These are phyloP conservation scores for carrot (Daucus carota) DNA, from an alignment of 129 eudicot genomes.

Conservation along the genomic window DNA sequence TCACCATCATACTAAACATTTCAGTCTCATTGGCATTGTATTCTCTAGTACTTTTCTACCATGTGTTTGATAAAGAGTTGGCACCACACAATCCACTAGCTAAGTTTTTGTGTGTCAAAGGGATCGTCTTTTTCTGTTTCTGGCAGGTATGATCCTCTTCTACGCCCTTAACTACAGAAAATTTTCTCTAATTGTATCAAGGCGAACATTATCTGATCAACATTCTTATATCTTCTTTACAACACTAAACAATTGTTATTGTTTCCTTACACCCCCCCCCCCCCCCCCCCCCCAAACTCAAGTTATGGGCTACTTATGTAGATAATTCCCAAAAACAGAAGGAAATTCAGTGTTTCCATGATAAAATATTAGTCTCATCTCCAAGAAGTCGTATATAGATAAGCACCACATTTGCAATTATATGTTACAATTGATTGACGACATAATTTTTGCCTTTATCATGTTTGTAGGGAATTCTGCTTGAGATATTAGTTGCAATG, in stretches of 20 bases:
- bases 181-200: neutral
- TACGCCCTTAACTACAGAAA: neutral
- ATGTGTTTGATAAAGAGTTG: slow-evolving; percentile 87
- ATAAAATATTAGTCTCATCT: neutral
- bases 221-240: too few species aligned
- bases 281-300: too few species aligned
- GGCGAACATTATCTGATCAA: neutral
- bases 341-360: neutral
- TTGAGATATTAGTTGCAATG: slow-evolving; percentile 53
- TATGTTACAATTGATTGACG: neutral
- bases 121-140: slow-evolving; percentile 91
- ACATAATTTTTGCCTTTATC: neutral
- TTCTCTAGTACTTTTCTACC: slow-evolving; percentile 80
- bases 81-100: slow-evolving; percentile 93
- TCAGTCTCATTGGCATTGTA: slow-evolving; percentile 90
- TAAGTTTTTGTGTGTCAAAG: slow-evolving; percentile 89
- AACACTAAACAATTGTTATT: neutral
- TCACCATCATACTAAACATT: slow-evolving; percentile 78
- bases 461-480: slow-evolving; percentile 58
- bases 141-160: slow-evolving; percentile 66
- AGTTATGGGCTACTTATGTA: neutral
- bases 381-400: neutral
- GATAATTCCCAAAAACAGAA: neutral
- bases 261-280: neutral
- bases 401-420: neutral